These are phyloP conservation scores for Mycena belliarum DNA, from an alignment of 768 basidiomycete species.

Conservation along the genomic window DNA sequence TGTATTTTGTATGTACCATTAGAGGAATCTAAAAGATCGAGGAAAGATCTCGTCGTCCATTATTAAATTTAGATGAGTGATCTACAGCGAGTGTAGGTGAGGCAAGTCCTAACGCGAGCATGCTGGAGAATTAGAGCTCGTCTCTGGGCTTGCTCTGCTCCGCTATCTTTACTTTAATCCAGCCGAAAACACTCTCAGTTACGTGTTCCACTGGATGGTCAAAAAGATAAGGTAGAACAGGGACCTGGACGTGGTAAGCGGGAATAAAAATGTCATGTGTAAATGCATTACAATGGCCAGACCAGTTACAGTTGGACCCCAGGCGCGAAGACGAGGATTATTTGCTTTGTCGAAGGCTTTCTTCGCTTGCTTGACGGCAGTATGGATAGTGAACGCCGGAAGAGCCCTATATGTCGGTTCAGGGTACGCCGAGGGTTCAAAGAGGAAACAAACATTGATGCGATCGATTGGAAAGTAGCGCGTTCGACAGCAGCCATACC, in stretches of 20 bases:
- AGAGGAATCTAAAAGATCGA: no score
- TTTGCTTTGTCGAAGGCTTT: slow-evolving; percentile 61
- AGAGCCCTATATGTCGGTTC: slow-evolving; percentile 55
- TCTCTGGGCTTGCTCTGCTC: slow-evolving; percentile 35
- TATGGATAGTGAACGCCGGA: slow-evolving; percentile 85
- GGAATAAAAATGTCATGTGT: background rate
- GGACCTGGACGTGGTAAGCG: slow-evolving; percentile 35
- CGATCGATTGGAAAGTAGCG: slow-evolving; percentile 77
- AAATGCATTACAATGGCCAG: slow-evolving; percentile 50
- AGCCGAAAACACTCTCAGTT: slow-evolving; percentile 69
- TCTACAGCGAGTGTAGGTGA: no score
- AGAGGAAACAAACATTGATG: slow-evolving; percentile 64
- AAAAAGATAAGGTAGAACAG: slow-evolving; percentile 72
- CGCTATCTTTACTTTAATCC: slow-evolving; percentile 60
- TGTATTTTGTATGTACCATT: slow-evolving; percentile 4
- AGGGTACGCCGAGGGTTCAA: background rate
- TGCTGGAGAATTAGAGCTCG: slow-evolving; percentile 33
- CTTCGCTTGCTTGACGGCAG: slow-evolving; percentile 72
- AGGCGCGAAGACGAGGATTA: slow-evolving; percentile 59
- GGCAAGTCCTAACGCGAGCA: no score
- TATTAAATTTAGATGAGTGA: no score
- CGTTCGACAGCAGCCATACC: slow-evolving; percentile 75
- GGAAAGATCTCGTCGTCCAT: no score
- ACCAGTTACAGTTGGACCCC: slow-evolving; percentile 79
- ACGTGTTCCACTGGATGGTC: slow-evolving; percentile 78